A percentile compares a stretch with the other conserved stretches of the same genome.
These are phyloP conservation scores for Passalora sequoiae DNA, from an alignment of 2,329 filamentous ascomycete genomes.

Conservation along the genomic window DNA sequence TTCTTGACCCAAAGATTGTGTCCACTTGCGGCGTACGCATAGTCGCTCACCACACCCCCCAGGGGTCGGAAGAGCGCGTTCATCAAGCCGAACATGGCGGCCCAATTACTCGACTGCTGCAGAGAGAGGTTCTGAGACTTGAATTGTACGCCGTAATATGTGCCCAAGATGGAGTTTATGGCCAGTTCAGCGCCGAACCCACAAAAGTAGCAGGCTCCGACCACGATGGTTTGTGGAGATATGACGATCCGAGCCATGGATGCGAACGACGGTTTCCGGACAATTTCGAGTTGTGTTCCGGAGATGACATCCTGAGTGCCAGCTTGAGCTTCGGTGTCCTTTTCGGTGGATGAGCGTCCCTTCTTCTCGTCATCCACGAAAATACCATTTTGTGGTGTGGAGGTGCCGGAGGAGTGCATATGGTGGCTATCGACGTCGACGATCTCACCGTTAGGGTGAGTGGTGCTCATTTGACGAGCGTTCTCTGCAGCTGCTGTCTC, in stretches of 20 bases:
- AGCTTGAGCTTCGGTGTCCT: conserved; percentile 40
- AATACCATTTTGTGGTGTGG: conserved; percentile 29
- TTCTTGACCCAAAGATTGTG: conserved; percentile 60
- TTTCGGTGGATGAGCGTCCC: conserved; percentile 35
- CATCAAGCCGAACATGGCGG: conserved; percentile 70
- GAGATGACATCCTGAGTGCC: conserved; percentile 51
- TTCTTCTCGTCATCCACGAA: conserved; percentile 39
- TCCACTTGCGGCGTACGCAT: conserved; percentile 48
- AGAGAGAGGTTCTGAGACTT: conserved; percentile 42
- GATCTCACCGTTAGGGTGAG: conserved; percentile 45
- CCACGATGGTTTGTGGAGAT: conserved; percentile 53
- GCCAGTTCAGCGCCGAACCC: conserved; percentile 57
- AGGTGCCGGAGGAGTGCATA: conserved; percentile 20
- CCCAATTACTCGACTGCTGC: conserved; percentile 55
- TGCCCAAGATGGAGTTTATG: conserved; percentile 57
- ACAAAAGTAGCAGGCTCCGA: conserved; percentile 54
- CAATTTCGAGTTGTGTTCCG: conserved; percentile 55
- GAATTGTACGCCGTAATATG: conserved; percentile 56
- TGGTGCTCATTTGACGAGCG: conserved; percentile 45
- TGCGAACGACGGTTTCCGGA: conserved; percentile 55
- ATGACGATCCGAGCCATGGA: conserved; percentile 59
- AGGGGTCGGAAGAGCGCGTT: conserved; percentile 64
- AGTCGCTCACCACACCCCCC: conserved; percentile 57
- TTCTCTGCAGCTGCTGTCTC: conserved; percentile 54
- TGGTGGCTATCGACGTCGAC: conserved; percentile 35